Percentiles rank a stretch among this genome's conserved stretches.
These are phyloP conservation scores for Aaosphaeria arxii DNA, from an alignment of 2,329 filamentous ascomycete species.

Conservation along the genomic window DNA sequence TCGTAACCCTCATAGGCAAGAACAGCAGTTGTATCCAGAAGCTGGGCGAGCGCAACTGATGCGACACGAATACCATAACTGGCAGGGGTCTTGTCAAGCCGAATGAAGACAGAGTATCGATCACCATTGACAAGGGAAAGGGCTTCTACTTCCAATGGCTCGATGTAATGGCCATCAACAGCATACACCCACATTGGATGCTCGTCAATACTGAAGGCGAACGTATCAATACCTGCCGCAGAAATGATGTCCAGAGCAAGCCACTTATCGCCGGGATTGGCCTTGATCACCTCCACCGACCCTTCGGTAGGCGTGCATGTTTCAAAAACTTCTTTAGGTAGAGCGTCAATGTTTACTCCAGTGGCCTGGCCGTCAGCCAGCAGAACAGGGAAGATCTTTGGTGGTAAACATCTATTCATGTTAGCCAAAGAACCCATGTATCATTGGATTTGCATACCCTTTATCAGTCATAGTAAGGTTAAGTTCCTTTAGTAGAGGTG, in stretches of 20 bases:
- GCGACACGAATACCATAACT: slow-evolving; percentile 56
- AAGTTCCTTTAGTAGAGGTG: slow-evolving; percentile 26
- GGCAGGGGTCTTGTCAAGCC: slow-evolving; percentile 44
- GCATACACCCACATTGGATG: slow-evolving; percentile 55
- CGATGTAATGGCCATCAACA: slow-evolving; percentile 54
- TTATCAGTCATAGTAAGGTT: slow-evolving; percentile 39
- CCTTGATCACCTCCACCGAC: slow-evolving; percentile 43
- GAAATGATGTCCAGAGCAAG: slow-evolving; percentile 55
- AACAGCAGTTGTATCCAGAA: slow-evolving; percentile 53
- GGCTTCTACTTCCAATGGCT: slow-evolving; percentile 50
- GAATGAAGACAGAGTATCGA: slow-evolving; percentile 52
- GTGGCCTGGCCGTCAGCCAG: slow-evolving; percentile 11
- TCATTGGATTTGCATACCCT: slow-evolving; percentile 22
- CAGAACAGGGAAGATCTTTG: slow-evolving; percentile 39
- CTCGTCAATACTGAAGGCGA: slow-evolving; percentile 51
- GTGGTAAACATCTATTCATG: slow-evolving; percentile 37
- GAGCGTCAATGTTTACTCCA: slow-evolving; percentile 4
- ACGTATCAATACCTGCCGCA: slow-evolving; percentile 47
- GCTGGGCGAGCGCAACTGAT: slow-evolving; percentile 50
- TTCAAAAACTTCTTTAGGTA: slow-evolving; percentile 17
- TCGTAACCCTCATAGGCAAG: slow-evolving; percentile 39
- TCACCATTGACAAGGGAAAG: slow-evolving; percentile 52
- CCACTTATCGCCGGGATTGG: slow-evolving; percentile 43
- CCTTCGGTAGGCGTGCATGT: slow-evolving; percentile 49
- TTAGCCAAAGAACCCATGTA: not conserved